These are phyloP conservation scores for Closterium sp. DNA, from an alignment of 139 green algal genomes.

Conservation along the genomic window DNA sequence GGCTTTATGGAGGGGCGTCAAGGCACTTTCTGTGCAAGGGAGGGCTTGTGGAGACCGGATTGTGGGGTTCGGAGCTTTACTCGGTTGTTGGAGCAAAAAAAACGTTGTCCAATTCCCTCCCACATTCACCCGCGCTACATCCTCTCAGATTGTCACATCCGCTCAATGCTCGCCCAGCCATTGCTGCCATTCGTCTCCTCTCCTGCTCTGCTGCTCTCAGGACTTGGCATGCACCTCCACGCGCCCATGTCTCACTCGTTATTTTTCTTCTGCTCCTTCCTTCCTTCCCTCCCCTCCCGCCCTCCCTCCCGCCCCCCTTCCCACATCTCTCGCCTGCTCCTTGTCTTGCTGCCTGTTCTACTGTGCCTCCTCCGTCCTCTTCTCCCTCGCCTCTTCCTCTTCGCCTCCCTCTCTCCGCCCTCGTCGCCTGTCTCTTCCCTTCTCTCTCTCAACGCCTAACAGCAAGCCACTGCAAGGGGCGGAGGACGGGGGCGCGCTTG, in stretches of 20 bases:
- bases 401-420: not conserved
- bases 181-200: not conserved
- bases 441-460: not conserved
- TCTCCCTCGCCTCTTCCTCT: too few species aligned
- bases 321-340: not conserved
- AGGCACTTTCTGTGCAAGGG: not conserved
- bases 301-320: not conserved
- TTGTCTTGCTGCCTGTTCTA: not conserved
- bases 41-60: too few species aligned
- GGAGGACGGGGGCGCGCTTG: constrained; percentile 1
- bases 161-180: not conserved
- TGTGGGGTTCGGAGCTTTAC: not conserved
- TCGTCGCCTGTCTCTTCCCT: not conserved
- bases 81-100: not conserved
- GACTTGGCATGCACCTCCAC: not conserved
- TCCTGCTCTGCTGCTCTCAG: not conserved
- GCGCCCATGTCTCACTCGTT: not conserved
- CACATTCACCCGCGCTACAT: not conserved
- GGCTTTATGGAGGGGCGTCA: not conserved
- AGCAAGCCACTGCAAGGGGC: not conserved
- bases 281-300: too few species aligned
- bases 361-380: not conserved
- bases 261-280: not conserved
- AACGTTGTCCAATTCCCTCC: not conserved
- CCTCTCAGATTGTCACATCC: not conserved